A percentile compares a stretch with the other conserved stretches of the same genome.
Evolutionary conservation across 2,329 filamentous ascomycete genomes (phyloP).

Genomic region (Aspergillus amoenus): DNA sequence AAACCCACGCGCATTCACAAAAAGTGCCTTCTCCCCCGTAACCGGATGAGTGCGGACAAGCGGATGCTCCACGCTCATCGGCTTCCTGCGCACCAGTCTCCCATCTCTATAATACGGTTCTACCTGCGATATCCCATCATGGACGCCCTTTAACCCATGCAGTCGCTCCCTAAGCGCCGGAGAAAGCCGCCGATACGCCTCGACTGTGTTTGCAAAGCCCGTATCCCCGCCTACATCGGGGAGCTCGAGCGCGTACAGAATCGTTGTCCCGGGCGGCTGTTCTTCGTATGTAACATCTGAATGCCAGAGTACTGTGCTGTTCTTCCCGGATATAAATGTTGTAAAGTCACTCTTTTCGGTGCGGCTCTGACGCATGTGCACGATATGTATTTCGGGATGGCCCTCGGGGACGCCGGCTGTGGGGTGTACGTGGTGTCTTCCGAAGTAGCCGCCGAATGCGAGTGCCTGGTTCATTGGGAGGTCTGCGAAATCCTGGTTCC

Average conservation of each 20-base stretch:
- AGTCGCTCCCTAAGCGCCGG: constrained; percentile 75
- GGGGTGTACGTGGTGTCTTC: constrained; percentile 77
- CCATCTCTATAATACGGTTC: constrained; percentile 62
- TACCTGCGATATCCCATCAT: constrained; percentile 78
- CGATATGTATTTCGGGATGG: constrained; percentile 71
- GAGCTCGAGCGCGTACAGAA: constrained; percentile 78
- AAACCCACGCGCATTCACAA: constrained; percentile 33
- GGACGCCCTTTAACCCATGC: constrained; percentile 74
- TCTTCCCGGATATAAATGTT: constrained; percentile 64
- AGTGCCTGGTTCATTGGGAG: constrained; percentile 68
- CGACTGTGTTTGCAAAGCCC: constrained; percentile 71
- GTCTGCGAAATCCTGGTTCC: constrained; percentile 66
- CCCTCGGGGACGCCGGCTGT: constrained; percentile 71
- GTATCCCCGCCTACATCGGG: constrained; percentile 80
- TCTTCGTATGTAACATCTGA: constrained; percentile 81
- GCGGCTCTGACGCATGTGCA: constrained; percentile 61
- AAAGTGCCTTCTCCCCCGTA: constrained; percentile 34
- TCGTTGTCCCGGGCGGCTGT: constrained; percentile 86
- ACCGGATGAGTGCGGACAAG: constrained; percentile 54
- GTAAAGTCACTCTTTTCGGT: constrained; percentile 56
- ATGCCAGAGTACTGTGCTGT: constrained; percentile 81
- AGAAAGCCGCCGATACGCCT: constrained; percentile 76
- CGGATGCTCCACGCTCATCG: constrained; percentile 70
- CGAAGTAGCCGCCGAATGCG: constrained; percentile 72
- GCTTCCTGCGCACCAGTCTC: constrained; percentile 70